Base-by-base conservation (phyloP, 2,329 filamentous ascomycete species). In the Cladophialophora carrionii region DNA sequence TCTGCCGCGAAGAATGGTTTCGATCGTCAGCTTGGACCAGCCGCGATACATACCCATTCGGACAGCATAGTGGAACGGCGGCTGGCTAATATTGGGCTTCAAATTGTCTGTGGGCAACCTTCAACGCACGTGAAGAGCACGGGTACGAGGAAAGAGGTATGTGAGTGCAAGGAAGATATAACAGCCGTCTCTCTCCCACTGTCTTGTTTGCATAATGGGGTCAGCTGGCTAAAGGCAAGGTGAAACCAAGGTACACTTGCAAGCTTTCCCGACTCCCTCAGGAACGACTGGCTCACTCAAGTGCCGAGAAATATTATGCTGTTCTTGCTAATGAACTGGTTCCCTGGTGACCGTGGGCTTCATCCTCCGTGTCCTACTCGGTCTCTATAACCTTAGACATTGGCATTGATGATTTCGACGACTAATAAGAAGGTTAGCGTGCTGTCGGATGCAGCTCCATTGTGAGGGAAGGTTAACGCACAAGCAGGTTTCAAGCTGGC, bases 401-500 rank as follows among this genome's bases (percentile, higher is more conserved):
- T 85, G 73, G 84, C 81, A 78, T 90, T 90, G 82, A 90, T 85
- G 73, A 90, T 90, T 72, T 90, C 87, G 73, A 88, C 84, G 75
- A 90, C 82, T 84, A 66, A 2, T 65, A 48, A 46, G 8, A 51
- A 24, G 70, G 62, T 69, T 63, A 70, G 49, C 31, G 32, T 1
- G 59, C 55, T 55, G 64, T 56, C 52, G 7, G 29, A 71, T 17
- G 29, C 12, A 8, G 14, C 22, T 31, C 5, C 3, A 5, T 37
- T 12, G 53, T 22, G 5, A 55, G 22, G 31, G 29, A 2, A n/a
- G 10, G 31, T 31, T 20, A 10, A 76, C 89, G 85, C 82, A 92
- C 89, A 97, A 72, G 91, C 93, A 77, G 94, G 94, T 88, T 98
- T 98, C 83, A 98, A 87, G 79, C 90, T 95, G 77, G 94, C 94